Percentiles rank a stretch among this genome's conserved stretches.
phyloP scores from a whole-genome alignment of 2,329 filamentous ascomycete genomes.

The Stemphylium vesicarium region DNA sequence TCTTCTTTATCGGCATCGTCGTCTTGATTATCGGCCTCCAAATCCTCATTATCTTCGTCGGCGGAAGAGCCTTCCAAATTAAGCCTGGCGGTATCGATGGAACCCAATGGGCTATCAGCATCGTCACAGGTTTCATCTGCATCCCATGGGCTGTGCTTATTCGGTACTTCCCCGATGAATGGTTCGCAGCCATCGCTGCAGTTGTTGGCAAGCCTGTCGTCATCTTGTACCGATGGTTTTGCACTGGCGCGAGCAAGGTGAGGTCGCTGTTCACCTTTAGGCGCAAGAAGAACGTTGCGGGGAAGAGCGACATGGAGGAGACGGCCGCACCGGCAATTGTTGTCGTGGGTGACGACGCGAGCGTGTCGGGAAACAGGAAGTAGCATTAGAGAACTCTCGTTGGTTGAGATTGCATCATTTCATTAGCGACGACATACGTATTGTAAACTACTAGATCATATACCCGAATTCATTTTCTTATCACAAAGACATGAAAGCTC shows the following conservation, averaged over 20 bases:
- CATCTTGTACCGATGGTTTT: slow-evolving; percentile 25
- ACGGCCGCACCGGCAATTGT: slow-evolving; percentile 27
- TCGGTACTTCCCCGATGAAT: slow-evolving; percentile 59
- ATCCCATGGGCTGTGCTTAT: slow-evolving; percentile 61
- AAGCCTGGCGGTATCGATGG: slow-evolving; percentile 53
- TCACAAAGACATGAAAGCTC: too few relatives aligned
- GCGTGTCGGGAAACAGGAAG: slow-evolving; percentile 4
- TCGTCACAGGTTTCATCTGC: slow-evolving; percentile 58
- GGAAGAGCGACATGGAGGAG: slow-evolving; percentile 26
- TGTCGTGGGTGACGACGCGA: slow-evolving; percentile 14
- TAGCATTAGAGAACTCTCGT: not conserved
- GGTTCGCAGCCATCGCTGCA: slow-evolving; percentile 31
- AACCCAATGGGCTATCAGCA: slow-evolving; percentile 68
- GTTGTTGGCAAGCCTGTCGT: slow-evolving; percentile 34
- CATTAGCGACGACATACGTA: too few relatives aligned
- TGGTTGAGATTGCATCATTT: not conserved
- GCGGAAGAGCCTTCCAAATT: slow-evolving; percentile 62
- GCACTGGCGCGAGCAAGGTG: slow-evolving; percentile 14
- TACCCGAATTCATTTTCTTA: too few relatives aligned
- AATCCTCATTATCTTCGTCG: slow-evolving; percentile 64
- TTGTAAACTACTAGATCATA: too few relatives aligned
- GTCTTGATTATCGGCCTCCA: slow-evolving; percentile 64
- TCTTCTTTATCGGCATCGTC: slow-evolving; percentile 65
- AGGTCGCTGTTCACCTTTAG: slow-evolving; percentile 25
- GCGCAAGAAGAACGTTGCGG: slow-evolving; percentile 11